These are phyloP conservation scores for Emergomyces orientalis DNA, from an alignment of 2,329 filamentous ascomycete species.

Conservation along the genomic window DNA sequence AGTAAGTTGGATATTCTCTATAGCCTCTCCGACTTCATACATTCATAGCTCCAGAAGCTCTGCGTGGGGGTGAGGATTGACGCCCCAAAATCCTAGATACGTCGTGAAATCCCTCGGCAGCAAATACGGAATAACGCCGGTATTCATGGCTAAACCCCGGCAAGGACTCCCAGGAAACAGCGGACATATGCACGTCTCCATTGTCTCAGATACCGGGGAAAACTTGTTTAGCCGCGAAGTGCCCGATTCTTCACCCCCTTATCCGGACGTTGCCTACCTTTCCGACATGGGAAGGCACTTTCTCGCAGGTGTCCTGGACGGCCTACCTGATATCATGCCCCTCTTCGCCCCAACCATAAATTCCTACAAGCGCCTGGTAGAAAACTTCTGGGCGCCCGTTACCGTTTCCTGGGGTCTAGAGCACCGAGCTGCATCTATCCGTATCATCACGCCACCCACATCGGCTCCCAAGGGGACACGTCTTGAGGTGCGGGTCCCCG, in stretches of 20 bases:
- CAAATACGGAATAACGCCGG: conserved; percentile 84
- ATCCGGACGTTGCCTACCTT: conserved; percentile 65
- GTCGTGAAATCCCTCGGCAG: conserved; percentile 81
- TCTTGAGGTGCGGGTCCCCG: conserved; percentile 85
- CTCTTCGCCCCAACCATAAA: conserved; percentile 90
- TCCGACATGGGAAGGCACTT: conserved; percentile 89
- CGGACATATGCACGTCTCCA: conserved; percentile 88
- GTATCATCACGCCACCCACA: conserved; percentile 81
- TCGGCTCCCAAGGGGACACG: conserved; percentile 76
- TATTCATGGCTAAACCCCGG: conserved; percentile 97
- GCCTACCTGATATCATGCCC: conserved; percentile 91
- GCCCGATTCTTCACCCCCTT: conserved; percentile 61
- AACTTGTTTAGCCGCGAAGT: conserved; percentile 73
- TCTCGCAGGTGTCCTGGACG: conserved; percentile 78
- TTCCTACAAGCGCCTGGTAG: conserved; percentile 94
- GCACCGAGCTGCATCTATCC: conserved; percentile 83
- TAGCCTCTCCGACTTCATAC: background rate
- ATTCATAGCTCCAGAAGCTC: background rate
- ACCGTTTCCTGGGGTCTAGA: conserved; percentile 96
- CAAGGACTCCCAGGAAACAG: conserved; percentile 88
- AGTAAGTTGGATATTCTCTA: conserved; percentile 42
- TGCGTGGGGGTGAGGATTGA: background rate
- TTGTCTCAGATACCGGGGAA: conserved; percentile 68
- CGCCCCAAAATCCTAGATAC: conserved; percentile 44
- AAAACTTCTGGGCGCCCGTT: conserved; percentile 98